Evolutionary conservation across 2,329 filamentous ascomycete genomes (phyloP), one percentile per base, ranked within the genome.

Genomic region (Sporothrix mexicana): DNA sequence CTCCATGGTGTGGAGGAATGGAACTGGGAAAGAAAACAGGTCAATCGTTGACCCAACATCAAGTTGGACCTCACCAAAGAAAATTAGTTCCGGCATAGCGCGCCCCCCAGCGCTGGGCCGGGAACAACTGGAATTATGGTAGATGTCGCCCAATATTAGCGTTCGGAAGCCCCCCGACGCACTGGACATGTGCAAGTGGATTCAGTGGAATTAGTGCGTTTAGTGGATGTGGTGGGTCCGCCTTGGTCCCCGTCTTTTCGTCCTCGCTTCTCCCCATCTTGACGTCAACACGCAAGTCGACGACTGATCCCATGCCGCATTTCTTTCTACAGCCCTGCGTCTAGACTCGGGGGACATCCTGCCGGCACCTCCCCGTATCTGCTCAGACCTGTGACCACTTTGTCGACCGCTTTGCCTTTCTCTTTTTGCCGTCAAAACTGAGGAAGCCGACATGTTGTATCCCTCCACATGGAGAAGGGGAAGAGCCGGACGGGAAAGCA

Each of bases 91-190:
- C 47, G 47, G 30, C 30, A 49, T 49, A 49, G 47, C 47, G 47
- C 13, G 5, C 47, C 5, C 47, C 10, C 47, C 47, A 7, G 17
- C 53, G 20, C 20, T 20, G 53, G 53, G 53, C 20, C 53, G 53
- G 53, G 53, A 55, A 55, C 53, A 55, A 25, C 53, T 55, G 53
- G 53, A 55, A 55, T 55, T 25, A 25, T 23, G 53, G 53, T 20
- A 55, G 12, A 41, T 41, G 25, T n/a, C 25, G 13, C 57, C 57
- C 25, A 6, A 41, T 3, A 5, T 30, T 61, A 61, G 57, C 57
- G 57, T 13, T 36, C 57, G 57, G 57, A 61, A 17, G 57, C 57
- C 57, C 57, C 57, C 57, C 57, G 57, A 61, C 10, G 57, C 57
- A 41, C 25, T 36, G 57, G 17, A 17, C 30, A 36, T 61, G 51